phyloP scores from a whole-genome alignment of 306 rosid species.

The Fragaria nilgerrensis region DNA sequence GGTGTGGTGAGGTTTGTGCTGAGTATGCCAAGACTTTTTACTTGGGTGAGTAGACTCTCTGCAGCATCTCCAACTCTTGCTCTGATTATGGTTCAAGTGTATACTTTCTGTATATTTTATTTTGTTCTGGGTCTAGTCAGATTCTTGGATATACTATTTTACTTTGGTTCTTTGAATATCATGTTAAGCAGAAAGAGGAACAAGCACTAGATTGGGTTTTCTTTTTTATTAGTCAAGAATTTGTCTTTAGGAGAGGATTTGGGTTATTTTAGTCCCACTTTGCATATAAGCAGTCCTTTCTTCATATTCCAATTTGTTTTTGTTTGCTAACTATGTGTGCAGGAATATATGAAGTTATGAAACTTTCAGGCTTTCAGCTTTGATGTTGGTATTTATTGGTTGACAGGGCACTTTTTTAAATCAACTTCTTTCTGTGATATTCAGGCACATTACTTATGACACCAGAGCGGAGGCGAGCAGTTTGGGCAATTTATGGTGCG shows the following conservation, averaged over 20 bases:
- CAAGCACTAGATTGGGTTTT: background rate
- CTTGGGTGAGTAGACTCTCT: conserved; percentile 46
- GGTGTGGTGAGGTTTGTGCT: conserved; percentile 93
- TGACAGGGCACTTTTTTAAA: background rate
- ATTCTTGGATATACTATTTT: conserved; percentile 6
- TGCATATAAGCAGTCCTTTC: background rate
- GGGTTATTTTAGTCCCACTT: background rate
- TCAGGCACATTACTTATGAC: conserved; percentile 95
- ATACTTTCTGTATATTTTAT: conserved; percentile 5
- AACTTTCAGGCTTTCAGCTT: background rate
- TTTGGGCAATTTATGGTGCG: conserved; percentile 96
- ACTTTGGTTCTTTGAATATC: background rate
- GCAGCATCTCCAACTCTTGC: background rate
- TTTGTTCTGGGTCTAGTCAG: conserved; percentile 3
- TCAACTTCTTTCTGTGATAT: conserved; percentile 16
- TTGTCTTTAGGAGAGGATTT: background rate
- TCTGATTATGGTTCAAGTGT: background rate
- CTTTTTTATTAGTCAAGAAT: background rate
- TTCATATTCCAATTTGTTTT: background rate
- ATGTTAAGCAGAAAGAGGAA: background rate
- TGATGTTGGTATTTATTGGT: background rate
- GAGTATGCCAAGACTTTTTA: conserved; percentile 96
- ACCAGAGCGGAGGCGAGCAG: conserved; percentile 71
- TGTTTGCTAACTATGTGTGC: background rate
- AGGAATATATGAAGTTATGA: background rate